phyloP scores from a whole-genome alignment of 2,329 filamentous ascomycete genomes.

The Fonsecaea multimorphosa region DNA sequence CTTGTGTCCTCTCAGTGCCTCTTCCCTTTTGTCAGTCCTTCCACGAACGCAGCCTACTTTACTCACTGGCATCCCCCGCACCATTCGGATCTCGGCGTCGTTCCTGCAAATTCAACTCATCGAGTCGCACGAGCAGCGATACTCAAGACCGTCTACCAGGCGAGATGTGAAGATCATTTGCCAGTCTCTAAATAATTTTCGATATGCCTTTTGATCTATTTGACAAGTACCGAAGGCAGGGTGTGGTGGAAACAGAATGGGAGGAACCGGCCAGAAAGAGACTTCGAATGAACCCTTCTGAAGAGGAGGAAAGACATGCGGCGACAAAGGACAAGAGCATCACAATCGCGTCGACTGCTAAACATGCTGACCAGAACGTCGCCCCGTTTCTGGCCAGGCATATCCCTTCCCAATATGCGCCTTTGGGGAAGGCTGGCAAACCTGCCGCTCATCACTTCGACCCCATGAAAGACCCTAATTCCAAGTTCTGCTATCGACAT shows the following conservation, averaged over 20 bases:
- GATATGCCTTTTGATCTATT: slow-evolving; percentile 29
- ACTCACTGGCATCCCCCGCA: not conserved
- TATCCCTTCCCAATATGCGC: slow-evolving; percentile 87
- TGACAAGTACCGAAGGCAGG: slow-evolving; percentile 21
- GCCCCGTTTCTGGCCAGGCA: slow-evolving; percentile 89
- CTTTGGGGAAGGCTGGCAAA: slow-evolving; percentile 59
- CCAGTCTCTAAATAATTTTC: not conserved
- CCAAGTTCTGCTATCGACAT: slow-evolving; percentile 95
- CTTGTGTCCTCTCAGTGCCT: not conserved
- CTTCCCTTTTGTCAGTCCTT: not conserved
- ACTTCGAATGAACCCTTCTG: slow-evolving; percentile 25
- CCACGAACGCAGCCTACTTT: slow-evolving; percentile 5
- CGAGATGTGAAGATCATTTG: slow-evolving; percentile 15
- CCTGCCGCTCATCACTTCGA: slow-evolving; percentile 13
- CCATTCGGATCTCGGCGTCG: not conserved
- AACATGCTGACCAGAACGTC: slow-evolving; percentile 77
- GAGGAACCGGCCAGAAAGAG: slow-evolving; percentile 34
- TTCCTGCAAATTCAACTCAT: not conserved
- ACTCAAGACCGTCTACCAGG: not conserved
- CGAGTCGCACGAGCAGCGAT: not conserved
- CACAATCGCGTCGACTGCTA: slow-evolving; percentile 55
- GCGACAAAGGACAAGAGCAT: slow-evolving; percentile 45
- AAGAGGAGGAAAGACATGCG: slow-evolving; percentile 32
- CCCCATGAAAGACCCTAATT: slow-evolving; percentile 61
- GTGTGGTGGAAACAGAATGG: slow-evolving; percentile 28